Base-by-base conservation (phyloP, 352 stramenopile genomes). In the Phytophthora pinifolia region DNA sequence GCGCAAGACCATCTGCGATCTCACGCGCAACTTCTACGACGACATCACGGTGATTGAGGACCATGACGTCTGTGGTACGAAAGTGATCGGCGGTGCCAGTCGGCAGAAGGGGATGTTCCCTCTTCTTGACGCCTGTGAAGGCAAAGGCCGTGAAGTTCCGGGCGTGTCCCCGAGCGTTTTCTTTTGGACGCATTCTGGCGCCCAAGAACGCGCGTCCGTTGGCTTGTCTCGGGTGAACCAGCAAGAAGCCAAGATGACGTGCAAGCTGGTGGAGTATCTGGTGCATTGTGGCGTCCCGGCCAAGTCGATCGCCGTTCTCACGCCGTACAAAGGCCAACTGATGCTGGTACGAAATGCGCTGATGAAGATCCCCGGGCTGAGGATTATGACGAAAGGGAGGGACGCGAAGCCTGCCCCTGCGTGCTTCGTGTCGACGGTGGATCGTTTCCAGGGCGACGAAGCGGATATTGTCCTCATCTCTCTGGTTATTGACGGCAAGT, bases 401-500 rank as follows among this genome's bases (percentile, higher is more conserved):
- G 55, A 74, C 17, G 38, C 57, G 9, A 55, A 54, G 15, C 54
- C 36, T 8, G 48, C 51, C 9, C 77, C 79, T 8, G 70, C 77
- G 29, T 90, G 80, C 31, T 72, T 72, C 20, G 36, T 96, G 3
- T 94, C 86, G 6, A 96, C 88, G 1, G 84, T 96, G 6, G 88
- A 96, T 65, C 70, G 86, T n/a, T 96, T 96, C 31, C 86, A 96
- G 67, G 88, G 88, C 14, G 88, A 96, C 41, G 88, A 96, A 71
- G 83, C 81, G 10, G 88, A 96, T 56, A 65, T 95, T 31, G 79
- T 96, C n/a, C 86, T 96, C 46, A 73, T 88, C 9, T 94, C 82
- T 17, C 59, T 96, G 17, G 88, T 96, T 38, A 93, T 96, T 22
- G 88, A 96, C 51, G 81, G 84, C 9, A 95, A 93, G 43, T 94